Conservation (phyloP, 2,329 filamentous ascomycete genomes). For the Thyridium curvatum region DNA sequence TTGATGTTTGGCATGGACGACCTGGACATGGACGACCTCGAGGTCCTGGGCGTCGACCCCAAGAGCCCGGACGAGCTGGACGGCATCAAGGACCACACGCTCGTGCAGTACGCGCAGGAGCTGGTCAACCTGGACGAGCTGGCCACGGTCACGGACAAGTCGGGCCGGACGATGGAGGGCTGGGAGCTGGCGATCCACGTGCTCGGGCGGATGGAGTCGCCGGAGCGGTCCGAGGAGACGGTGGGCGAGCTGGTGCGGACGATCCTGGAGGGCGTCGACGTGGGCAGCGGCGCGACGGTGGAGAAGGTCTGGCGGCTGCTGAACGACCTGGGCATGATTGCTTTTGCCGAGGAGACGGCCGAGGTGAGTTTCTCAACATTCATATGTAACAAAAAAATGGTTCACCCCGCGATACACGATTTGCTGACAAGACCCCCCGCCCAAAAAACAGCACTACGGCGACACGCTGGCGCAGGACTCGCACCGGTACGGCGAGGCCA, state of each 20-base stretch:
- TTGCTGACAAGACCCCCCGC: conserved; percentile 1
- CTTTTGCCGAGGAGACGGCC: conserved; percentile 73
- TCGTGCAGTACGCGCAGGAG: conserved; percentile 68
- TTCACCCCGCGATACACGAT: conserved; percentile 14
- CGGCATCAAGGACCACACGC: conserved; percentile 71
- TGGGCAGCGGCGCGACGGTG: conserved; percentile 64
- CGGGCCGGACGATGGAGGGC: conserved; percentile 51
- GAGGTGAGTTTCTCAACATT: conserved; percentile 54
- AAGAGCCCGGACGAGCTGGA: conserved; percentile 52
- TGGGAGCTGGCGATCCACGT: conserved; percentile 88
- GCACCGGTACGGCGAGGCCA: conserved; percentile 74
- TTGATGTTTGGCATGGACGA: conserved; percentile 49
- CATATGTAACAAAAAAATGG: not conserved
- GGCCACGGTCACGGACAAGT: conserved; percentile 21
- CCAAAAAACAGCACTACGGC: conserved; percentile 67
- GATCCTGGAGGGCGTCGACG: conserved; percentile 53
- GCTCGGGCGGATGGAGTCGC: conserved; percentile 73
- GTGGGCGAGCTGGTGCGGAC: conserved; percentile 67
- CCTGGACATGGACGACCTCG: conserved; percentile 77
- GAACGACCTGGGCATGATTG: conserved; percentile 68
- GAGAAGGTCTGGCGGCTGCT: conserved; percentile 78
- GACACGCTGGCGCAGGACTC: conserved; percentile 67
- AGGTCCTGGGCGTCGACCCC: conserved; percentile 66
- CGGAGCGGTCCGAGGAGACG: conserved; percentile 62
- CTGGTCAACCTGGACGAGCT: conserved; percentile 52